Evolutionary conservation across 1,284 basidiomycete species (phyloP).

Genomic region (Apiotrichum veenhuisii): DNA sequence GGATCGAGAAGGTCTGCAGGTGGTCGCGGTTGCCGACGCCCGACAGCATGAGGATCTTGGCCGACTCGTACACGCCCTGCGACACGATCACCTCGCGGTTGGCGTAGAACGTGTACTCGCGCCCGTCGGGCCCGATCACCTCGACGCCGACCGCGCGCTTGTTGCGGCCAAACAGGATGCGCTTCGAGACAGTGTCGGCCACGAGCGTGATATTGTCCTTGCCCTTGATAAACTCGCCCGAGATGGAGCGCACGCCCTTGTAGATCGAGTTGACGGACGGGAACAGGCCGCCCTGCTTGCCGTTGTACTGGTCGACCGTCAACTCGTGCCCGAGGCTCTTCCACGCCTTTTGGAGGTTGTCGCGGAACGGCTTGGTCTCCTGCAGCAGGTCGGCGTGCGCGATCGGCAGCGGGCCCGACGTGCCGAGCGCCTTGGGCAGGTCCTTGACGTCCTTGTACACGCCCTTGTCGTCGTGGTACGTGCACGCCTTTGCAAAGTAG

Average conservation of each 20-base stretch:
- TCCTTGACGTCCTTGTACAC: slow-evolving; percentile 2
- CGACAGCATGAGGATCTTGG: slow-evolving; percentile 16
- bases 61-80: slow-evolving; percentile 14
- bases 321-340: slow-evolving; percentile 8
- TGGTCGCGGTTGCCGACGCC: slow-evolving; percentile 10
- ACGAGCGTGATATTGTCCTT: slow-evolving; percentile 13
- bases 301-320: slow-evolving; percentile 10
- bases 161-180: slow-evolving; percentile 9
- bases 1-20: slow-evolving; percentile 17
- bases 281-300: slow-evolving; percentile 11
- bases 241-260: slow-evolving; percentile 10
- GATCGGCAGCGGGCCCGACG: slow-evolving; percentile 7
- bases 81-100: slow-evolving; percentile 15
- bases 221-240: slow-evolving; percentile 8
- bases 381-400: slow-evolving; percentile 12
- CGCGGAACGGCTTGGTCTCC: slow-evolving; percentile 15
- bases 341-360: slow-evolving; percentile 13
- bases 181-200: slow-evolving; percentile 9
- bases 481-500: slow-evolving; percentile 17
- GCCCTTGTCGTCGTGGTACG: slow-evolving; percentile 12
- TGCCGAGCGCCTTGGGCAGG: slow-evolving; percentile 5
- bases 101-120: slow-evolving; percentile 15
- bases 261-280: slow-evolving; percentile 13
- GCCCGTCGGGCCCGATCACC: slow-evolving; percentile 12
- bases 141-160: slow-evolving; percentile 13